These are phyloP conservation scores for Auxenochlorella pyrenoidosa DNA, from an alignment of 139 green algal genomes.

Conservation along the genomic window DNA sequence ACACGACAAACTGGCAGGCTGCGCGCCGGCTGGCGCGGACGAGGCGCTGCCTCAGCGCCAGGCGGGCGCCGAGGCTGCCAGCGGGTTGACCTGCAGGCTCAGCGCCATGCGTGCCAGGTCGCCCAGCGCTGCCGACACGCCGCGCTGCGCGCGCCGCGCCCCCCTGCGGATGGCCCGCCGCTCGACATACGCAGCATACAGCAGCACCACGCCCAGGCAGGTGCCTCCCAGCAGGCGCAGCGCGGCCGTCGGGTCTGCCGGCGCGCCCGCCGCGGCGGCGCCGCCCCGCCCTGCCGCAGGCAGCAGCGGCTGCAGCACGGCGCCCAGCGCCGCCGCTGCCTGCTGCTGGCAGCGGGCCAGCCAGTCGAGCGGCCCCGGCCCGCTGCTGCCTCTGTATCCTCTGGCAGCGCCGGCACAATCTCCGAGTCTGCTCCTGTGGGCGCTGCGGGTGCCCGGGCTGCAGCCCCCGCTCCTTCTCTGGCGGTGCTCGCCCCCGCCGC, in stretches of 20 bases:
- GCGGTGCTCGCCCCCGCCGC: too few relatives aligned
- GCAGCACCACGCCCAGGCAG: slow-evolving; percentile 12
- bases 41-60: not conserved
- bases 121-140: not conserved
- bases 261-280: not conserved
- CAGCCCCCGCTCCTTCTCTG: too few relatives aligned
- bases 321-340: not conserved
- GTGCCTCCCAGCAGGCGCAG: not conserved
- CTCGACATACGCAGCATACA: slow-evolving; percentile 27
- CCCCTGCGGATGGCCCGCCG: not conserved
- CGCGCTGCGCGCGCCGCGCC: not conserved
- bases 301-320: slow-evolving; percentile 15
- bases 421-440: not conserved
- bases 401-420: not conserved
- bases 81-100: slow-evolving; percentile 1
- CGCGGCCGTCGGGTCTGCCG: not conserved
- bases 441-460: not conserved
- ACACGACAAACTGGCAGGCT: too few relatives aligned
- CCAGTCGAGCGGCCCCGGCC: not conserved
- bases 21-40: too few relatives aligned
- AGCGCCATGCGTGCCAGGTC: slow-evolving; percentile 21
- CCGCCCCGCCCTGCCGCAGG: too few relatives aligned
- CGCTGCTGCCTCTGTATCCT: not conserved
- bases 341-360: slow-evolving; percentile 9
- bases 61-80: not conserved